Conservation (phyloP, 495 filamentous ascomycete species). For the Podospora fimiseda region DNA sequence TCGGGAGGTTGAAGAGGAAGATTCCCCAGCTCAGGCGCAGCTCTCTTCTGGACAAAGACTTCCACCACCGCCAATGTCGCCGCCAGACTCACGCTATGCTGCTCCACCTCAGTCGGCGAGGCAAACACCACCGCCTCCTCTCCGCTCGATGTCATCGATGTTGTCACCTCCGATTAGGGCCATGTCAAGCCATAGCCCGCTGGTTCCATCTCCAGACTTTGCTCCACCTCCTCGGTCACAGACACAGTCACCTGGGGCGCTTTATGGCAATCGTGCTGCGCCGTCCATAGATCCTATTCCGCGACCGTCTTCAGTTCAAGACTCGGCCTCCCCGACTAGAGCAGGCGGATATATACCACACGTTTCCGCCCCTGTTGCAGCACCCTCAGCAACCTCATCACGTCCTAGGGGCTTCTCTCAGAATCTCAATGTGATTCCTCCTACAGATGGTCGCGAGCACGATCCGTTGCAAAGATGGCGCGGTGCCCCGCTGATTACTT, state of each 20-base stretch:
- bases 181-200: conserved; percentile 39
- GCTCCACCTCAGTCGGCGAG: conserved; percentile 21
- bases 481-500: conserved; percentile 76
- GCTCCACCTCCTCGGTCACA: conserved; percentile 66
- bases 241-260: conserved; percentile 73
- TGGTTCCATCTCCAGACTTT: conserved; percentile 33
- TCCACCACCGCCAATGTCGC: conserved; percentile 17
- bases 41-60: conserved; percentile 11
- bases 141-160: conserved; percentile 23
- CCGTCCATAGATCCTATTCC: conserved; percentile 50
- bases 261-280: conserved; percentile 42
- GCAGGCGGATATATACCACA: conserved; percentile 9
- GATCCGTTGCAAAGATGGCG: conserved; percentile 86
- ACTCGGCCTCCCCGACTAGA: conserved; percentile 42
- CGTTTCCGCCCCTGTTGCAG: conserved; percentile 1
- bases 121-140: conserved; percentile 42
- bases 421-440: conserved; percentile 43
- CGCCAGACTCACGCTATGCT: conserved; percentile 27
- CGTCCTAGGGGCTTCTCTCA: conserved; percentile 36
- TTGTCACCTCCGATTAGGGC: conserved; percentile 51
- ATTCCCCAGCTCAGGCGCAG: conserved; percentile 23
- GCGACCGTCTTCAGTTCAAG: conserved; percentile 65
- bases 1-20: conserved; percentile 48
- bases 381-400: conserved; percentile 9
- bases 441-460: conserved; percentile 70